These are phyloP conservation scores for Coccomyxa subellipsoidea DNA, from an alignment of 163 green algal genomes.

Conservation along the genomic window DNA sequence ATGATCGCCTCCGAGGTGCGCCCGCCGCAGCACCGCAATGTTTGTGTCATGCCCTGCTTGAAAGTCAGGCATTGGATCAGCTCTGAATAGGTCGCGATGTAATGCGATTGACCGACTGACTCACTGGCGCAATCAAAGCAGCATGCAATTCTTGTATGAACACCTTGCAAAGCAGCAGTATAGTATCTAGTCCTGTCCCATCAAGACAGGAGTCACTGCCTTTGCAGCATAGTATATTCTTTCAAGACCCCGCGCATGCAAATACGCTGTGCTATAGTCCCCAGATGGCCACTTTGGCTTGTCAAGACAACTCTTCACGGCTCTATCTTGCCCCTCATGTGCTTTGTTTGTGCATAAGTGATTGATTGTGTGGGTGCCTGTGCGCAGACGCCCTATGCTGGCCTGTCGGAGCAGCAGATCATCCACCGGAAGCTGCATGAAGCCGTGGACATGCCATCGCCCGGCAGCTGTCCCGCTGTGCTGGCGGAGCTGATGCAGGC, in stretches of 20 bases:
- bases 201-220: no score
- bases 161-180: not conserved
- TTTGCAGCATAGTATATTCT: no score
- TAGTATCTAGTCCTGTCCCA: not conserved
- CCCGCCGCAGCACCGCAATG: not conserved
- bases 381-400: not conserved
- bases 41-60: not conserved
- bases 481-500: not conserved
- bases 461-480: not conserved
- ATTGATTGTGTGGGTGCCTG: not conserved
- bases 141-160: not conserved
- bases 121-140: not conserved
- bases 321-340: no score
- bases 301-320: no score
- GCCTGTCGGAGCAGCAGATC: constrained; percentile 4
- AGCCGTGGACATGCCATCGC: not conserved
- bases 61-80: not conserved
- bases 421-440: constrained; percentile 3
- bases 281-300: no score
- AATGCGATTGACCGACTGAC: not conserved
- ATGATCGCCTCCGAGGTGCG: not conserved
- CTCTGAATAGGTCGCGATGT: not conserved
- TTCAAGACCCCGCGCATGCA: no score
- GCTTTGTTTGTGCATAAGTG: not conserved
- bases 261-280: no score